Conservation (phyloP, 768 basidiomycete species). For the Tylopilus sp. region DNA sequence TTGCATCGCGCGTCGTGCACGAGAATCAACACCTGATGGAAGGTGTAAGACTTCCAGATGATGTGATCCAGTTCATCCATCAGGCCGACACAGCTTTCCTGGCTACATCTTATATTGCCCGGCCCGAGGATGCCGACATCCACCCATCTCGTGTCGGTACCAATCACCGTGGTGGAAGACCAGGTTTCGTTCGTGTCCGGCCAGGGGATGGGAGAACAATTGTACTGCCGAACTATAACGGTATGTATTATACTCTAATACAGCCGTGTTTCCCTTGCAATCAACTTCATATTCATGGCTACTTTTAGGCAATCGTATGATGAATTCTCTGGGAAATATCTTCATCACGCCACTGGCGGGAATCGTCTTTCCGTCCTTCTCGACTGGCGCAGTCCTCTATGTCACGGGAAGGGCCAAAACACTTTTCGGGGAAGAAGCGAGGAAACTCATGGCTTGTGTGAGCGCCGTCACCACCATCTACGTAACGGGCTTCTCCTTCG, state of each 20-base stretch:
- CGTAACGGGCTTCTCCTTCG: too few species aligned
- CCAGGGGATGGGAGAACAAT: slow-evolving; percentile 53
- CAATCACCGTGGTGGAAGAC: slow-evolving; percentile 63
- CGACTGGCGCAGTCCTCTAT: slow-evolving; percentile 47
- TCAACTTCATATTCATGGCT: not conserved
- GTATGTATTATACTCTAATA: slow-evolving; percentile 20
- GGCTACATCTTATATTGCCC: slow-evolving; percentile 39
- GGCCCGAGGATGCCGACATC: slow-evolving; percentile 32
- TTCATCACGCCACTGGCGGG: slow-evolving; percentile 54
- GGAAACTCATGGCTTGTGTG: slow-evolving; percentile 40
- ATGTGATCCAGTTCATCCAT: slow-evolving; percentile 46
- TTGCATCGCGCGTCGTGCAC: too few species aligned
- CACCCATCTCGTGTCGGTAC: slow-evolving; percentile 60
- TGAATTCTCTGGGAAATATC: slow-evolving; percentile 64
- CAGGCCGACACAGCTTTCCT: slow-evolving; percentile 53
- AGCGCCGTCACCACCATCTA: slow-evolving; percentile 36
- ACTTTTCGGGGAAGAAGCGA: slow-evolving; percentile 24
- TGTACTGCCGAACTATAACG: slow-evolving; percentile 59
- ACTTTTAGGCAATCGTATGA: slow-evolving; percentile 51
- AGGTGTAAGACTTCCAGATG: slow-evolving; percentile 42
- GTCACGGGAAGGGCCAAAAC: slow-evolving; percentile 40
- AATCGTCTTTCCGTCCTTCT: slow-evolving; percentile 53
- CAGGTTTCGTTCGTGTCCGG: slow-evolving; percentile 58
- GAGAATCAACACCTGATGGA: too few species aligned
- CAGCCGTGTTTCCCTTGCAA: not conserved